These are phyloP conservation scores for Metroxylon sagu DNA, from an alignment of 176 grass and related monocot species.

Conservation along the genomic window DNA sequence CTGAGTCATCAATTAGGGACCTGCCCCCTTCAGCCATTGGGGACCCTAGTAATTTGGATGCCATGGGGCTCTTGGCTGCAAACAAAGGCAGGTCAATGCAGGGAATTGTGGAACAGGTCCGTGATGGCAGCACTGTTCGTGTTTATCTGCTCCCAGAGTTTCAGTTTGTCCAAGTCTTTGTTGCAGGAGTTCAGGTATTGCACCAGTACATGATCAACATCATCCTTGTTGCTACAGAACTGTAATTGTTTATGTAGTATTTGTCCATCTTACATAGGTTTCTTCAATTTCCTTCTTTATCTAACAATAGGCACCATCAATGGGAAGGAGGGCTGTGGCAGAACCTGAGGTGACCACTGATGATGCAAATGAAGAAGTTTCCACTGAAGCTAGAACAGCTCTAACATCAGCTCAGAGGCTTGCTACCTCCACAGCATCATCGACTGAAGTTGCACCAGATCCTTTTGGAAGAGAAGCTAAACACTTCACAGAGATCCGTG, in stretches of 20 bases:
- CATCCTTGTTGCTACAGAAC: too few species aligned
- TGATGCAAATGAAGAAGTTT: constrained; percentile 51
- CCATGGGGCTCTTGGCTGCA: constrained; percentile 57
- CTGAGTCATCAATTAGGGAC: constrained; percentile 72
- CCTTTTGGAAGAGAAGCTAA: constrained; percentile 88
- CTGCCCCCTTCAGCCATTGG: constrained; percentile 94
- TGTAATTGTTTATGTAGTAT: too few species aligned
- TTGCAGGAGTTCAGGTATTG: constrained; percentile 83
- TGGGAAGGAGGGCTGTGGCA: constrained; percentile 64
- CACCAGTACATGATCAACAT: background rate
- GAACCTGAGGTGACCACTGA: constrained; percentile 32
- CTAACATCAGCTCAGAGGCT: constrained; percentile 88
- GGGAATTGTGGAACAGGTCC: constrained; percentile 88
- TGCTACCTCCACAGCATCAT: constrained; percentile 38
- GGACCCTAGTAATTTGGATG: constrained; percentile 84
- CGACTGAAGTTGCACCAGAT: constrained; percentile 71
- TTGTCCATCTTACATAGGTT: background rate
- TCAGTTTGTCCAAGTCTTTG: constrained; percentile 93
- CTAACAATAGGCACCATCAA: constrained; percentile 60
- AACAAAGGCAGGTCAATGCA: constrained; percentile 91
- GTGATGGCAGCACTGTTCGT: constrained; percentile 84
- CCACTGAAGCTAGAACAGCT: constrained; percentile 36
- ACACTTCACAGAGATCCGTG: constrained; percentile 76
- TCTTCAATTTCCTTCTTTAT: background rate
- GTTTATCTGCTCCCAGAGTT: constrained; percentile 85